These are phyloP conservation scores for Paramecium sonneborni DNA, from an alignment of 73 alveolate species.

Conservation along the genomic window DNA sequence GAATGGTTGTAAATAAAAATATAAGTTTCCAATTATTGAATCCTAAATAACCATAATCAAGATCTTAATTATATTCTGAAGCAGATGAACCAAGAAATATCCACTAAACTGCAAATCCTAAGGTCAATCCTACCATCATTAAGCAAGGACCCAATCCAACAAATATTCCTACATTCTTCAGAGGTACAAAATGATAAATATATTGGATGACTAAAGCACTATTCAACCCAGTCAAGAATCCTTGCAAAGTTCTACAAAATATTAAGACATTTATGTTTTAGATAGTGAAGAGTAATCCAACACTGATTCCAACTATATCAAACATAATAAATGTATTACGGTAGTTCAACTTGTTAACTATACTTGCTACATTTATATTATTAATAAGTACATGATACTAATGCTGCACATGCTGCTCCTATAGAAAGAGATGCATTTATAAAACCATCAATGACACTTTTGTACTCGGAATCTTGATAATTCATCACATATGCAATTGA, in stretches of 20 bases:
- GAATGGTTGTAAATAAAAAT: not conserved
- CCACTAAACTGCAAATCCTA: constrained; percentile 30
- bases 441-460: not conserved
- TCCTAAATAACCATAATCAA: constrained; percentile 1
- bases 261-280: not conserved
- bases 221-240: constrained; percentile 21
- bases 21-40: constrained; percentile 14
- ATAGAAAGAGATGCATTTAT: constrained; percentile 21
- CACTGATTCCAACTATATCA: not conserved
- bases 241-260: not conserved
- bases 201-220: not conserved
- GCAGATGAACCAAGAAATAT: not conserved
- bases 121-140: constrained; percentile 30
- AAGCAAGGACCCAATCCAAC: not conserved
- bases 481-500: constrained; percentile 12
- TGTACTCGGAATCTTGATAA: not conserved
- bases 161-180: not conserved
- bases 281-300: not conserved
- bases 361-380: not conserved
- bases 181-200: not conserved
- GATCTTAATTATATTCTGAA: not conserved
- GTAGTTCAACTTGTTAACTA: not conserved
- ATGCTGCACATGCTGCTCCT: constrained; percentile 27
- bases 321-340: not conserved
- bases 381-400: not conserved